Base-by-base conservation (phyloP, 176 grass and related monocot genomes). In the Raddia guianensis region DNA sequence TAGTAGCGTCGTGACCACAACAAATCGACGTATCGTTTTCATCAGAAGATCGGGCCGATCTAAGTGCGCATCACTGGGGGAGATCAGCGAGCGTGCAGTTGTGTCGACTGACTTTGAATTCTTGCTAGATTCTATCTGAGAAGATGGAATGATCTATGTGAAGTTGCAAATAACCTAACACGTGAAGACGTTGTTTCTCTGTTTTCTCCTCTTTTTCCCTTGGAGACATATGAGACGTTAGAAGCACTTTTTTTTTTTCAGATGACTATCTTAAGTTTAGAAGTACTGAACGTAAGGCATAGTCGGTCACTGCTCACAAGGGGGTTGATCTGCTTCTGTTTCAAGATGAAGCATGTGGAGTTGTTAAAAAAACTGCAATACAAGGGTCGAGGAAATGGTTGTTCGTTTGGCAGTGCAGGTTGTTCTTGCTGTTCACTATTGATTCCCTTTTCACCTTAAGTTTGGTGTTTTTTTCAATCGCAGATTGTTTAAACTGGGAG, bases 101-200 rank as follows among this genome's bases (percentile, higher is more conserved):
- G 53, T 92, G 32, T 83, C 80, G 0, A 85, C 91, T 76, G 94
- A 94, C 49, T 12, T 92, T 5, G 47, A 84, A 27, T 90, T 81
- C 64, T 89, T 97, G 63, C 45, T 94, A 49, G 76, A 42, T 86
- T 27, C 72, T 80, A 66, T 53, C 12, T 27, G 81, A 76, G 64
- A 59, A 53, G 57, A 71, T 83, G 11, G 63, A 7, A 11, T 72
- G 70, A 44, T 40, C 42, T 49, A 16, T 7, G 72, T 13, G 2
- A 37, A 75, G 66, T 8, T 54, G 5, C 2, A 34, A 54, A 21
- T 73, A 40, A 12, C 32, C 48, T 56, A 18, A 9, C 42, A 19
- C 2, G 19, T 64, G 7, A 0, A 3, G 2, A 51, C 12, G 43
- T 59, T 14, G 42, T 34, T 1, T 27, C 27, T 27, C 27, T 27